A percentile compares a stretch with the other conserved stretches of the same genome.
Conservation (phyloP, 2,329 filamentous ascomycete species). For the Stachybotrys chlorohalonatus region DNA sequence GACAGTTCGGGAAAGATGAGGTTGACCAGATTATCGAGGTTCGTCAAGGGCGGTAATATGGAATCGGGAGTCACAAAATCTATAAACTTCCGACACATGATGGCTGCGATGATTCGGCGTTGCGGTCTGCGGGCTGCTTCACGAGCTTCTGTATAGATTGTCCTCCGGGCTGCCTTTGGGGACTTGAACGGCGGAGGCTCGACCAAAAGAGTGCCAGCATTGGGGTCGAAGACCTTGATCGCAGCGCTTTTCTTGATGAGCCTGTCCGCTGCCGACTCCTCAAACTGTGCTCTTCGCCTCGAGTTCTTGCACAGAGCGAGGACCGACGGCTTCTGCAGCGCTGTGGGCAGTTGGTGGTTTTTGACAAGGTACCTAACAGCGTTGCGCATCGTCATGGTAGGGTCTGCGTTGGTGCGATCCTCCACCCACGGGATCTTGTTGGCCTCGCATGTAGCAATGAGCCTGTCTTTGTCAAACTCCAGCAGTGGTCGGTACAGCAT, state of each 20-base stretch:
- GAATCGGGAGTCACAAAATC: slow-evolving; percentile 40
- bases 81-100: slow-evolving; percentile 38
- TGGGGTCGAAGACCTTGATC: slow-evolving; percentile 36
- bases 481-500: slow-evolving; percentile 62
- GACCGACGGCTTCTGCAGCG: slow-evolving; percentile 58
- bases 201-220: slow-evolving; percentile 36
- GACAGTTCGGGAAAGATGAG: slow-evolving; percentile 39
- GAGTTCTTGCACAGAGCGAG: slow-evolving; percentile 49
- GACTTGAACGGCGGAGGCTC: slow-evolving; percentile 29
- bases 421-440: slow-evolving; percentile 67
- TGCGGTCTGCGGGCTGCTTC: slow-evolving; percentile 19
- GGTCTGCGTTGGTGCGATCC: slow-evolving; percentile 74
- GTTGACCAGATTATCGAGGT: slow-evolving; percentile 35
- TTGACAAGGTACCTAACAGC: slow-evolving; percentile 61
- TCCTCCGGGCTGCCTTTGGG: slow-evolving; percentile 1
- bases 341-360: slow-evolving; percentile 53
- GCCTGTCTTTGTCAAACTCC: slow-evolving; percentile 58
- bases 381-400: slow-evolving; percentile 70
- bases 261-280: slow-evolving; percentile 43
- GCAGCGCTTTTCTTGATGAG: slow-evolving; percentile 41
- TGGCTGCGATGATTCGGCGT: slow-evolving; percentile 33
- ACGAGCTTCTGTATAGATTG: slow-evolving; percentile 12
- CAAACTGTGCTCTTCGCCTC: slow-evolving; percentile 28
- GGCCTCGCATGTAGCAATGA: slow-evolving; percentile 68
- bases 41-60: slow-evolving; percentile 29